A percentile compares a stretch with the other conserved stretches of the same genome.
phyloP scores from a whole-genome alignment of 345 rosid genomes.

The Iberis pinnata region DNA sequence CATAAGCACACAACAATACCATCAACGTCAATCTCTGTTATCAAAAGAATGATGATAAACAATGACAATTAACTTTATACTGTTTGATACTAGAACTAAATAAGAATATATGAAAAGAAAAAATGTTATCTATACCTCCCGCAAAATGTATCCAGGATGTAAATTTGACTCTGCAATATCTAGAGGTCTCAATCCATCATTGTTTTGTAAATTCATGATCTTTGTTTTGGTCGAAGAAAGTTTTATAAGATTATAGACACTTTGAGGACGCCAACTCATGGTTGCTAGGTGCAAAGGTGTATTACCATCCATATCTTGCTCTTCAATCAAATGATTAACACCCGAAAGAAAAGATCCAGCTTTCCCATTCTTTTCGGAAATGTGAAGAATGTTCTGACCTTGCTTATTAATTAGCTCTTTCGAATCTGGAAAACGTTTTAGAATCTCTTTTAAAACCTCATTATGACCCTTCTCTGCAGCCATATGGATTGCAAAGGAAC shows the following conservation, averaged over 20 bases:
- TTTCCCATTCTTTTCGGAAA: background rate
- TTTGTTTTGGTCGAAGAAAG: background rate
- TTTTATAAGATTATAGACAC: background rate
- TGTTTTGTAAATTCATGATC: background rate
- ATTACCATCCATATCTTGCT: constrained; percentile 20
- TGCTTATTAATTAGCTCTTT: background rate
- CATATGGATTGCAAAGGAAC: constrained; percentile 17
- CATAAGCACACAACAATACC: background rate
- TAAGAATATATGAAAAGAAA: no score
- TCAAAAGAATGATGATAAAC: background rate
- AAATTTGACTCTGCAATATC: background rate
- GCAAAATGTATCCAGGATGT: background rate
- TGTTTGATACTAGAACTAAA: no score
- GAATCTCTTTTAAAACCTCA: background rate
- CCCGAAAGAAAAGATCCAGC: background rate
- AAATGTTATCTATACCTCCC: background rate
- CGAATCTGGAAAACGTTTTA: constrained; percentile 2
- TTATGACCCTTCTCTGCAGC: background rate
- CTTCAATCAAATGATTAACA: background rate
- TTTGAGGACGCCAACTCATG: background rate
- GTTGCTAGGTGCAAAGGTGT: constrained; percentile 22
- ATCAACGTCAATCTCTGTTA: background rate
- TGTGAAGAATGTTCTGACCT: constrained; percentile 14
- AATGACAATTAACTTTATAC: no score
- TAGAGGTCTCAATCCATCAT: background rate